These are phyloP conservation scores for Zygosaccharomyces pseudorouxii DNA, from an alignment of 805 yeast species.

Conservation along the genomic window DNA sequence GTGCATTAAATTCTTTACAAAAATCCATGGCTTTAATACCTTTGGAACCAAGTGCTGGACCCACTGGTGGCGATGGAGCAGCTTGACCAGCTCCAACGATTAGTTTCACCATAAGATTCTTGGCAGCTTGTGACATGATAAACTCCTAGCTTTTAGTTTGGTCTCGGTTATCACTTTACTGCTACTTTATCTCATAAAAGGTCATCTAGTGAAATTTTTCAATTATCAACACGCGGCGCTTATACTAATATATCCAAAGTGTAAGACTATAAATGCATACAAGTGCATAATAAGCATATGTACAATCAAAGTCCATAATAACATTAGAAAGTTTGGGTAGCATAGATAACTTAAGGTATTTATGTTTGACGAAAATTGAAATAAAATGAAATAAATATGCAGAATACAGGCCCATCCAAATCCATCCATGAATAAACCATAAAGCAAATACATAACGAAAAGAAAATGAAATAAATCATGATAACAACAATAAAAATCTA, in stretches of 20 bases:
- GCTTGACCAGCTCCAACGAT: constrained; percentile 97
- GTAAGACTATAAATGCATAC: not conserved
- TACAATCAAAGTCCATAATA: not conserved
- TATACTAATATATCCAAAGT: not conserved
- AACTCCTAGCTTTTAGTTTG: not conserved
- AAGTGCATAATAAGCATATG: not conserved
- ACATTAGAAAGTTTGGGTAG: not conserved
- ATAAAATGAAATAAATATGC: not conserved
- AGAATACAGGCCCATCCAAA: not conserved
- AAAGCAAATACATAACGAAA: not conserved
- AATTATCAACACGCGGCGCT: not conserved
- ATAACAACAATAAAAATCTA: not conserved
- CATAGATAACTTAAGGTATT: not conserved
- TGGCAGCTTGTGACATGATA: constrained; percentile 39
- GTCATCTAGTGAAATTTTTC: not conserved
- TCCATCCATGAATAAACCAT: not conserved
- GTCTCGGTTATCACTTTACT: not conserved
- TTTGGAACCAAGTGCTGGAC: constrained; percentile 97
- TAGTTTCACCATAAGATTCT: constrained; percentile 72
- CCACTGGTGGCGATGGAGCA: constrained; percentile 98
- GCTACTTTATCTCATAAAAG: not conserved
- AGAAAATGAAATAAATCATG: not conserved
- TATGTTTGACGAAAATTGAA: not conserved
- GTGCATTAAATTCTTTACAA: constrained; percentile 96
- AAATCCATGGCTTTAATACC: constrained; percentile 98